Conservation (phyloP, 164 flowering plant species). For the Chimonanthus praecox region DNA sequence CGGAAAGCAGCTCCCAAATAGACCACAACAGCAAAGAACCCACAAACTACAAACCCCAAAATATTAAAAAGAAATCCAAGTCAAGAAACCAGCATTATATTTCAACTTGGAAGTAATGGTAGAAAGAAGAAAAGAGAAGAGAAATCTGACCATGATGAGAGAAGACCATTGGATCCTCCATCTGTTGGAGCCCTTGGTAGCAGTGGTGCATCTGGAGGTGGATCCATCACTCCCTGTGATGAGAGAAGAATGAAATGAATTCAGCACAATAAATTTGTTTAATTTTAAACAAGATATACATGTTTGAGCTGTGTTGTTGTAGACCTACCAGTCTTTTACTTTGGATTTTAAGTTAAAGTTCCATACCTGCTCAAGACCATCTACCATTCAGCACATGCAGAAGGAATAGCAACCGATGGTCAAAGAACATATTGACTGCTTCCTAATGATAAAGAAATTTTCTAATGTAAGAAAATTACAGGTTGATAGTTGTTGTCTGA, state of each 20-base stretch:
- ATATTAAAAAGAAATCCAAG: background rate
- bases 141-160: conserved; percentile 6
- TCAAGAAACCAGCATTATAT: background rate
- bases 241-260: background rate
- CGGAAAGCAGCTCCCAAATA: conserved; percentile 11
- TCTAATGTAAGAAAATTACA: no score
- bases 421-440: no score
- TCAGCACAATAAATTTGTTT: no score
- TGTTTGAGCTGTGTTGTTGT: background rate
- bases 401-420: background rate
- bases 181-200: background rate
- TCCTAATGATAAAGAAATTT: no score
- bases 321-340: background rate
- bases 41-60: conserved; percentile 4
- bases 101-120: background rate
- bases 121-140: background rate
- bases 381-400: conserved; percentile 2
- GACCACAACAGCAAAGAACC: conserved; percentile 13
- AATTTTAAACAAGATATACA: no score
- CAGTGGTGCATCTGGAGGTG: conserved; percentile 2
- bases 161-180: background rate
- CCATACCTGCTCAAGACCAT: conserved; percentile 1
- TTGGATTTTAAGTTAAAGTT: no score
- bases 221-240: conserved; percentile 1
- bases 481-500: no score